A percentile compares a stretch with the other conserved stretches of the same genome.
phyloP scores from a whole-genome alignment of 2,329 filamentous ascomycete genomes.

The Colletotrichum filicis region DNA sequence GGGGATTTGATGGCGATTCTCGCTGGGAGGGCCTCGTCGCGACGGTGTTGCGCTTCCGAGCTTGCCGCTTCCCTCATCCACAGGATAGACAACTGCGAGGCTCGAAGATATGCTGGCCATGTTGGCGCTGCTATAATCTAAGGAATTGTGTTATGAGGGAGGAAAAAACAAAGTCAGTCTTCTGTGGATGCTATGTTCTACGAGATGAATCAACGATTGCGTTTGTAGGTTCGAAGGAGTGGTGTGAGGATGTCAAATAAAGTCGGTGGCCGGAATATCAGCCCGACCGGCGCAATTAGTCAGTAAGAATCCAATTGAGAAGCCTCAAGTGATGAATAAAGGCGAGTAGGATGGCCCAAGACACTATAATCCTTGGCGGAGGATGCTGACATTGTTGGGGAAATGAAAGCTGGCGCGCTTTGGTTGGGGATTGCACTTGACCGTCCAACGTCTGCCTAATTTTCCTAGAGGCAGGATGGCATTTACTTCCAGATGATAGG shows the following conservation, averaged over 20 bases:
- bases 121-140: neutral
- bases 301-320: neutral
- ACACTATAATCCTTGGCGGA: neutral
- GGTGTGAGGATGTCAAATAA: neutral
- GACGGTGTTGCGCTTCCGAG: neutral
- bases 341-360: neutral
- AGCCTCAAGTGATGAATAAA: neutral
- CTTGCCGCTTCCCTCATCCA: neutral
- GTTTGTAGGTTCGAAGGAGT: too few species aligned
- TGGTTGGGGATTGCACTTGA: neutral
- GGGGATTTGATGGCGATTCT: neutral
- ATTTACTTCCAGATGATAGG: neutral
- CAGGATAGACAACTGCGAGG: conserved; percentile 1
- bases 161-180: neutral
- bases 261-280: neutral
- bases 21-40: neutral
- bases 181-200: neutral
- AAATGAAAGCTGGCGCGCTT: neutral
- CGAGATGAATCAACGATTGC: neutral
- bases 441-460: neutral
- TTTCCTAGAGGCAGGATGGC: too few species aligned
- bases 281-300: neutral
- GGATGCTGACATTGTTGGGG: neutral
- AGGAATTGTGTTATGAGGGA: neutral
- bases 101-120: neutral